These are phyloP conservation scores for Ambrosiella cleistominuta DNA, from an alignment of 2,329 filamentous ascomycete genomes.

Conservation along the genomic window DNA sequence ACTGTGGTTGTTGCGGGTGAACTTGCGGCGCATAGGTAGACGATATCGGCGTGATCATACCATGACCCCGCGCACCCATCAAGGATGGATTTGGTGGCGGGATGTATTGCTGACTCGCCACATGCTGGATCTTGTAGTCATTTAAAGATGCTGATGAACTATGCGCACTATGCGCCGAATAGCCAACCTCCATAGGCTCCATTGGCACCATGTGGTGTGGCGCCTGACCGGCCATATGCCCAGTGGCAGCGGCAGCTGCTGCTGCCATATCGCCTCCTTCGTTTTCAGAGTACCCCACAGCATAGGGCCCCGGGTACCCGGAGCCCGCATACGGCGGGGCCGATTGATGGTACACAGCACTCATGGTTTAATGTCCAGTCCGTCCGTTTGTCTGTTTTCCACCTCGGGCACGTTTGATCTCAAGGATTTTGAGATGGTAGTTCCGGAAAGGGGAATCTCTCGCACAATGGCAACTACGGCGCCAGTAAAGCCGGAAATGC, in stretches of 20 bases:
- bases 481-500: conserved; percentile 2
- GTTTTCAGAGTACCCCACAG: too few species aligned
- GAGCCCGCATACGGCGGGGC: too few species aligned
- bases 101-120: background rate
- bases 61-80: background rate
- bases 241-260: too few species aligned
- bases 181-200: background rate
- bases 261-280: too few species aligned
- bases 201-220: background rate
- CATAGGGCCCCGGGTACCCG: background rate
- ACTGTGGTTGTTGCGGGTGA: background rate
- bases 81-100: background rate
- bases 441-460: background rate
- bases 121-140: background rate
- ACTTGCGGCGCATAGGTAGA: background rate
- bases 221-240: background rate
- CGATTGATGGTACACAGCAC: background rate
- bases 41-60: background rate
- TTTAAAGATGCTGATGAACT: background rate
- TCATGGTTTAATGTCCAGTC: background rate
- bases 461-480: background rate
- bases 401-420: too few species aligned
- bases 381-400: too few species aligned
- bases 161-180: background rate
- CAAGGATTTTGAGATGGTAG: too few species aligned